Evolutionary conservation across 2,329 filamentous ascomycete genomes (phyloP), one percentile per base, ranked within the genome.

Genomic region (Neofusicoccum ribis): DNA sequence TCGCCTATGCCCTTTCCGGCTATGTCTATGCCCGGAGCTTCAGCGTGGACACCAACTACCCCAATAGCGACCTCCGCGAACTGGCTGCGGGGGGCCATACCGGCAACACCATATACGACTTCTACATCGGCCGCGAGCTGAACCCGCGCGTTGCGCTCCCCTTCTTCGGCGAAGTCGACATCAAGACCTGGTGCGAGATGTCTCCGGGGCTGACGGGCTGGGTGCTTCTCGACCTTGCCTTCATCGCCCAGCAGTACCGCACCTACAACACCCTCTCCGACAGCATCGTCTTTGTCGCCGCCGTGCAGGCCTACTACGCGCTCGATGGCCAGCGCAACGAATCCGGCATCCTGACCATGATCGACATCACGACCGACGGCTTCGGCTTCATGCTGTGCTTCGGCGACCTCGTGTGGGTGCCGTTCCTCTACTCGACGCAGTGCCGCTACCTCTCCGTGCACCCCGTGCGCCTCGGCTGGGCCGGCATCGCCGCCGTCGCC

Each of bases 311-410:
- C 1, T 78, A 96, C 65, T 98, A 98, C 78, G 87, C 93, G 6
- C 81, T 97, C 43, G 94, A 98, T 74, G 88, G 88, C 9, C 87
- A 92, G 69, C 93, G 89, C 82, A 95, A 93, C 85, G 94, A 98
- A 77, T 85, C 91, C 0, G 90, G 92, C 2, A 90, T 97, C 68
- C 81, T 97, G 69, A 97, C 93, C 1, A 97, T 92, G 37, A 97
- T 97, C 80, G 94, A 98, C 75, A 90, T 97, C 70, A 96, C 90
- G 62, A 91, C 89, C 49, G 94, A 98, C 72, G 94, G 94, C 5
- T 97, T 98, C 71, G 94, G 94, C 62, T 92, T 92, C 81, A 98
- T 98, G 94, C 85, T 98, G 37, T 84, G 91, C 2, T 97, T 97
- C 75, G 94, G 93, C 64, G 94, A 97, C 73, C 84, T 97, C 5